phyloP scores from a whole-genome alignment of 2,329 filamentous ascomycete species.

The Cercospora brassicicola region DNA sequence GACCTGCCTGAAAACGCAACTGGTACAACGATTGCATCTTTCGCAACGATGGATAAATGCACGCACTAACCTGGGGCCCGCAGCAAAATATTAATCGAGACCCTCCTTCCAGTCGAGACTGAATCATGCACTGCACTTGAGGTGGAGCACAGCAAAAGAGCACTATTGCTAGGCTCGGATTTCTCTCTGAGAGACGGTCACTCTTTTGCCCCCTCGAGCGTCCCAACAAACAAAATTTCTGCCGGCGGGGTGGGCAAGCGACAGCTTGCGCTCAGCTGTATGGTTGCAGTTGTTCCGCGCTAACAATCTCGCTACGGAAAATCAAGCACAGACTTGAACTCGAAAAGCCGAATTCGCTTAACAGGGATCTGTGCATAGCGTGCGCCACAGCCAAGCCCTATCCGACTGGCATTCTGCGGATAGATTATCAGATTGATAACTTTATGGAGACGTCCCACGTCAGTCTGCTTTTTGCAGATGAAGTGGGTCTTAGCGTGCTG shows the following conservation, averaged over 20 bases:
- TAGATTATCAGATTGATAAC: constrained; percentile 19
- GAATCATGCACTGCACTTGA: background rate
- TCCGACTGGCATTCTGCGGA: background rate
- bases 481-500: background rate
- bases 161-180: background rate
- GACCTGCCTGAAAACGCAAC: background rate
- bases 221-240: background rate
- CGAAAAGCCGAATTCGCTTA: background rate
- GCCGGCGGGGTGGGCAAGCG: background rate
- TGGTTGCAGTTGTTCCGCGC: background rate
- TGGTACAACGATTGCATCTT: background rate
- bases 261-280: background rate
- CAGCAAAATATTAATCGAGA: background rate
- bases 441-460: constrained; percentile 9
- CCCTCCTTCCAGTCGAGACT: background rate
- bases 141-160: background rate
- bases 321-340: background rate
- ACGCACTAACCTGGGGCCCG: background rate
- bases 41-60: background rate
- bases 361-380: background rate
- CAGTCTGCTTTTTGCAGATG: background rate
- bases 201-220: background rate
- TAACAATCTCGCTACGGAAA: background rate
- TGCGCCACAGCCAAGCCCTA: background rate
- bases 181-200: background rate